Evolutionary conservation across 1,139 yeast genomes (phyloP), one percentile per base, ranked within the genome.

Genomic region (Neolecta irregularis): DNA sequence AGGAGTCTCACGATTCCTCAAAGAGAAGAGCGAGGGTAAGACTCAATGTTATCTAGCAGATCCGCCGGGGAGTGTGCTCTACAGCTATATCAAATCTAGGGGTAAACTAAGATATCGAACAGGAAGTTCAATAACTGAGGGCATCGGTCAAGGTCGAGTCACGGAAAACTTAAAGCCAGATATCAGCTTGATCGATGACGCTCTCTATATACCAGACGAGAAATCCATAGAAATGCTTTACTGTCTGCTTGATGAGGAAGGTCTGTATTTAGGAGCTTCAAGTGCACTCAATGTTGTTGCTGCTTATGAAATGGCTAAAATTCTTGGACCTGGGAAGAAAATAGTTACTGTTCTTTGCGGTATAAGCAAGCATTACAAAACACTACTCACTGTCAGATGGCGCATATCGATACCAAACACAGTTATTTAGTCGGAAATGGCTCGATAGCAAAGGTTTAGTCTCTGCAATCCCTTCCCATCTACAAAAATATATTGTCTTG

Each of bases 61-160:
- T 54, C 94, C 95, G 15, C 95, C 95, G 4, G 94, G 95, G 38
- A 74, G 88, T 2, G 80, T 78, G 32, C 65, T 83, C 38, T 79
- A 79, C 58, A 70, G 83, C 8, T 81, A 75, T 52, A 70, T 83
- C 43, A 70, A 68, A 43, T 64, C 77, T 6, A 69, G 70, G 11
- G 81, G 83, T 15, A 60, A 70, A 48, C 62, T 67, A 31, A 57
- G 69, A 48, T 70, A 68, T 25, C 65, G 83, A 47, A 69, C 70
- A 2, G 94, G 94, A 19, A 68, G 78, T 2, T 77, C 93, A 1
- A 81, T 85, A 56, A 83, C 94, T 12, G 95, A 83, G 58, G 95
- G 95, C 26, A 80, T 83, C 57, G 95, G 95, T 24, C 95, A 83
- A 57, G 94, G 93, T 33, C 67, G 95, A 48, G 76, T 83, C 48